Percentiles rank a stretch among this genome's conserved stretches.
Evolutionary conservation across 345 rosid genomes (phyloP).

Genomic region (Gossypium rotundifolium): DNA sequence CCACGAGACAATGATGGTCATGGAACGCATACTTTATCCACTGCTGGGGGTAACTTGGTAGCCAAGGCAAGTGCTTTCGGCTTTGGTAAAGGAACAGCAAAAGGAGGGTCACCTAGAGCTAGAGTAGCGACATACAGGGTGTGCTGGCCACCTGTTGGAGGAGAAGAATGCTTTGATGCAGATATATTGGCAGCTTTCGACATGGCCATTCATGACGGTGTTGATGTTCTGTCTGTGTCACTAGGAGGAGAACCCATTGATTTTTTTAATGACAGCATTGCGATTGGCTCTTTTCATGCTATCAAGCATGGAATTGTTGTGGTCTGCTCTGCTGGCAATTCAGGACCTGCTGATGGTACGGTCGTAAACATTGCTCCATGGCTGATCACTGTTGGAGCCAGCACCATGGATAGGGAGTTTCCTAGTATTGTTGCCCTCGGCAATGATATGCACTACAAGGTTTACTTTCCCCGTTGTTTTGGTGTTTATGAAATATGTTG

Average conservation of each 20-base stretch:
- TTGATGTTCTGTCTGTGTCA: conserved; percentile 69
- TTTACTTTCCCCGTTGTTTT: conserved; percentile 7
- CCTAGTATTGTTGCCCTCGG: conserved; percentile 58
- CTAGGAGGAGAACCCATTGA: conserved; percentile 42
- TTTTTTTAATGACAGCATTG: conserved; percentile 50
- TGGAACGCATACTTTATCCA: conserved; percentile 85
- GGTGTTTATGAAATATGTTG: too few species aligned
- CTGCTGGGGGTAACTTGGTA: conserved; percentile 68
- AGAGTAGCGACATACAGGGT: conserved; percentile 86
- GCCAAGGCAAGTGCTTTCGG: conserved; percentile 45
- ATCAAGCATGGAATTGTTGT: conserved; percentile 51
- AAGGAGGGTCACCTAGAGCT: conserved; percentile 81
- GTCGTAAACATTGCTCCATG: conserved; percentile 74
- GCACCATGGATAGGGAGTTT: conserved; percentile 81
- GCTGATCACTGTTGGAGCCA: conserved; percentile 89
- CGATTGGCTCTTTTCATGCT: conserved; percentile 84
- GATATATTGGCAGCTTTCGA: conserved; percentile 73
- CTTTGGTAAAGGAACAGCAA: conserved; percentile 59
- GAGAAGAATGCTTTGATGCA: conserved; percentile 58
- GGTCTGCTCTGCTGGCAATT: conserved; percentile 71
- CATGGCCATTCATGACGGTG: conserved; percentile 68
- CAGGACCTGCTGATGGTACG: conserved; percentile 63
- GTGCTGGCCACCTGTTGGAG: conserved; percentile 51
- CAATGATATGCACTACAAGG: conserved; percentile 54
- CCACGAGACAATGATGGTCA: conserved; percentile 81